These are phyloP conservation scores for Zoysia japonica DNA, from an alignment of 176 grass and related monocot genomes.

Conservation along the genomic window DNA sequence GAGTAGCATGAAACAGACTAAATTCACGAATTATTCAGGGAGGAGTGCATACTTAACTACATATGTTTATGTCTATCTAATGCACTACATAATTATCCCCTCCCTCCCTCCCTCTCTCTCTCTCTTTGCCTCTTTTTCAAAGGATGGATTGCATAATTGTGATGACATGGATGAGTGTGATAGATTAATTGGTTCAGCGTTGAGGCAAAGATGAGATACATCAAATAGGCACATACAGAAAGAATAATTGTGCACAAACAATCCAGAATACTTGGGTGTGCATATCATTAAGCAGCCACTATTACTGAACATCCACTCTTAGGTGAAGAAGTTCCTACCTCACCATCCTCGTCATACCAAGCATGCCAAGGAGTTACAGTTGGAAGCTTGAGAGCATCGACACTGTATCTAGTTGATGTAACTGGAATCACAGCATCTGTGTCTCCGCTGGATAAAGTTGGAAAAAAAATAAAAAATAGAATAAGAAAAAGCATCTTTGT, in stretches of 20 bases:
- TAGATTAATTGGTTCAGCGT: background rate
- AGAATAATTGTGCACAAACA: slow-evolving; percentile 11
- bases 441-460: slow-evolving; percentile 72
- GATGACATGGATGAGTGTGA: background rate
- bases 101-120: background rate
- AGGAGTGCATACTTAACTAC: background rate
- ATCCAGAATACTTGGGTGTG: background rate
- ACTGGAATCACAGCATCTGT: slow-evolving; percentile 91
- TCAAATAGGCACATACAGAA: background rate
- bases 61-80: background rate
- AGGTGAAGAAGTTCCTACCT: slow-evolving; percentile 56
- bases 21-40: background rate
- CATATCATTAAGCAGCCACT: background rate
- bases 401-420: slow-evolving; percentile 84
- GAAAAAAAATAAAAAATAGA: slow-evolving; percentile 8
- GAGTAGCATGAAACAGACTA: background rate
- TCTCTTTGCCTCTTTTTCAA: background rate
- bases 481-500: background rate
- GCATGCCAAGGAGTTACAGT: slow-evolving; percentile 79
- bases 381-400: slow-evolving; percentile 82
- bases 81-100: background rate
- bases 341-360: slow-evolving; percentile 87
- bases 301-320: slow-evolving; percentile 20
- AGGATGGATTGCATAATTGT: slow-evolving; percentile 11
- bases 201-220: slow-evolving; percentile 1